Evolutionary conservation across 1,284 basidiomycete species (phyloP), one percentile per base, ranked within the genome.

Genomic region (Cutaneotrichosporon dermatis): DNA sequence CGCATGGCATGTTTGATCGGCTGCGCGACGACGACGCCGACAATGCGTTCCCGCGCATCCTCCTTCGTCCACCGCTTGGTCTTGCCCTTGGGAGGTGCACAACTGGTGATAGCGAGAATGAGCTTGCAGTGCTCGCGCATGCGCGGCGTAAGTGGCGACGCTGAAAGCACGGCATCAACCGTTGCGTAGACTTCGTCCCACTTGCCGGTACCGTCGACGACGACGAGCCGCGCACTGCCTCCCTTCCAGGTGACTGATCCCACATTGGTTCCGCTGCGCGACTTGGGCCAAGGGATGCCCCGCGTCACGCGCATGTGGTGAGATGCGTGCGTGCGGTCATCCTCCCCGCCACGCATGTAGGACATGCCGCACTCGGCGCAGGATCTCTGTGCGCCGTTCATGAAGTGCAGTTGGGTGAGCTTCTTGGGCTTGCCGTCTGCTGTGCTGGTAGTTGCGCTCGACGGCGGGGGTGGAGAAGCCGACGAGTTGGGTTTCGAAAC

Each of bases 291-390:
- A 3, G 74, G 62, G 34, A 77, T 72, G 0, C 79, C 79, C 7
- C 74, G 64, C 2, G 74, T 67, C 4, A 79, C 76, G 25, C 74
- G 62, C 10, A 70, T 68, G 62, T 80, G 80, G 61, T 80, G 79
- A 33, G 66, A 65, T 2, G 59, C 62, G 57, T 81, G 80, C 10
- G 76, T 53, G 1, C 56, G 57, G 12, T 77, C 69, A 58, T 80
- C 80, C 9, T 78, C 71, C 0, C 74, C 74, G n/a, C 79, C 76
- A 12, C 75, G 70, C 12, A 78, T 67, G 63, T 78, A 81, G 4
- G 77, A 76, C 74, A 81, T 78, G 5, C 64, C 63, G 61, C 80
- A 81, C 25, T 71, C 68, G 5, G 62, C 39, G 66, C 80, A 81
- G 0, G 74, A 72, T 33, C 74, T 58, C 11, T 69, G 53, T 0